Base-by-base conservation (phyloP, 306 rosid species). In the Quercus agrifolia region DNA sequence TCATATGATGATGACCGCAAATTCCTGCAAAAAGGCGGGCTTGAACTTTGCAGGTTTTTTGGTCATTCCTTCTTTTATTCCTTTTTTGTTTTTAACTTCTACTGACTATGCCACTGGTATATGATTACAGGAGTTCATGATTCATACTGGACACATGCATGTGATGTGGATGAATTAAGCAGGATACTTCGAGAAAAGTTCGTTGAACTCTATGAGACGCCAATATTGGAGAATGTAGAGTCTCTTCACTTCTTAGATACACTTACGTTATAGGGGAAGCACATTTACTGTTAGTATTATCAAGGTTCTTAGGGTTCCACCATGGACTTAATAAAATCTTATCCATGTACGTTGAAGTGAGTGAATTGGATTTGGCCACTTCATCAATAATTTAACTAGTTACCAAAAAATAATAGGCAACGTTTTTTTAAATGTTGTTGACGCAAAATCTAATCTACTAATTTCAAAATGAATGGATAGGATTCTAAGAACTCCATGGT, bases 1-100 rank as follows among this genome's bases (percentile, higher is more conserved):
- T 83, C 99, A 94, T 85, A 94, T 94, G 99, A 94, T 94, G 99
- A 94, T 92, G 99, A 94, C 99, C n/a, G 97, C 99, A n/a, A 82
- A 87, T 81, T 92, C 96, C 84, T 91, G 99, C 88, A 86, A 87
- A 83, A 85, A 71, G 68, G 94, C 89, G 54, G 95, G 97, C 81
- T 77, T 94, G 74, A 88, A 78, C 83, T 94, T 94, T 84, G 99
- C 99, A 81, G 99, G 99, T 94, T 71, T 61, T 66, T 84, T 79
- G 63, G 35, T 69, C 23, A 3, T 49, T 79, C 75, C 70, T 68
- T 63, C 77, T 14, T 75, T 21, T 56, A 73, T 51, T 21, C n/a
- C 56, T 80, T 56, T 46, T 23, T 55, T 27, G 1, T 18, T 81
- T 70, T 28, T 64, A 35, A 63, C 67, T 76, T 73, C 52, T 71